A percentile compares a stretch with the other conserved stretches of the same genome.
These are phyloP conservation scores for Wickerhamiella brachini DNA, from an alignment of 805 yeast species.

Conservation along the genomic window DNA sequence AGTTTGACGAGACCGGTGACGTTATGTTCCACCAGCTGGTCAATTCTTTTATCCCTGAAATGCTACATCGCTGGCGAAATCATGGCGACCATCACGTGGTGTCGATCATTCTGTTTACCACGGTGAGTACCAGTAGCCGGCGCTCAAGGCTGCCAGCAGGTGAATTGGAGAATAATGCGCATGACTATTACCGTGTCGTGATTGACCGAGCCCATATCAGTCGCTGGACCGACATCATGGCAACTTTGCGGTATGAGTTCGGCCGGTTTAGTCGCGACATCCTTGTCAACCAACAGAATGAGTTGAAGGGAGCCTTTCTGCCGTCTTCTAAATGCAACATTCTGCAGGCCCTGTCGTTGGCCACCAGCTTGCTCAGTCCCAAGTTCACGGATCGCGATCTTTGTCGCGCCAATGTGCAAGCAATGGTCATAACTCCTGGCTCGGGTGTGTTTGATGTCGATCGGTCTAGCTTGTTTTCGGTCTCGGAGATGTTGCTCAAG, in stretches of 20 bases:
- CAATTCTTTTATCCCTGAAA: constrained; percentile 80
- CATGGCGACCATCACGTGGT: constrained; percentile 81
- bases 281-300: constrained; percentile 32
- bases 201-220: constrained; percentile 85
- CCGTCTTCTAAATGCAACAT: constrained; percentile 87
- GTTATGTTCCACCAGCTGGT: constrained; percentile 84
- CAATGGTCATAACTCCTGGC: constrained; percentile 79
- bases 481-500: constrained; percentile 60
- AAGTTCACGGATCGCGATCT: constrained; percentile 75
- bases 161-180: constrained; percentile 46
- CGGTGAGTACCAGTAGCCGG: constrained; percentile 39
- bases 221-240: constrained; percentile 89
- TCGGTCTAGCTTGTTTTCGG: constrained; percentile 54
- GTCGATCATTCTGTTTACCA: constrained; percentile 76
- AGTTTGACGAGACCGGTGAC: constrained; percentile 93
- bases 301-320: constrained; percentile 48
- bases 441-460: constrained; percentile 90
- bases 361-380: constrained; percentile 61
- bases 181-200: constrained; percentile 81
- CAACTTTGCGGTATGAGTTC: constrained; percentile 69
- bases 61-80: constrained; percentile 77
- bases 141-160: constrained; percentile 40
- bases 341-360: constrained; percentile 75
- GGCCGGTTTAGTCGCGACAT: constrained; percentile 68
- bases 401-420: constrained; percentile 82